Evolutionary conservation across 2,329 filamentous ascomycete genomes (phyloP).

Genomic region (Tolypocladium amazonense): DNA sequence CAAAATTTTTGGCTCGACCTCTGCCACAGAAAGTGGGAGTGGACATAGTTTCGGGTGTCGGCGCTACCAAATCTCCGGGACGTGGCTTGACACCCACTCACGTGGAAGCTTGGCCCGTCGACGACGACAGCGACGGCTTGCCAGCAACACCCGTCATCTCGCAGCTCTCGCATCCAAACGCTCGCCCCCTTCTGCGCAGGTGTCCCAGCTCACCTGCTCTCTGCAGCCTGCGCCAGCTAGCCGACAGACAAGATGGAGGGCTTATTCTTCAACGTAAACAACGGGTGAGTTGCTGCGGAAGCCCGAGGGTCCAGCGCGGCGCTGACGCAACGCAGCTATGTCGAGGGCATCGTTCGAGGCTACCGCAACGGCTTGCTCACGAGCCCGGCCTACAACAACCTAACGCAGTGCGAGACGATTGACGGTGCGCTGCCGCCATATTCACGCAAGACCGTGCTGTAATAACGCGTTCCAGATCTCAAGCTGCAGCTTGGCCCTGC

Average conservation of each 20-base stretch:
- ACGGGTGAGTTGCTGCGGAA: constrained; percentile 50
- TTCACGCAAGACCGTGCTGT: background rate
- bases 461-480: constrained; percentile 52
- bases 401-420: constrained; percentile 95
- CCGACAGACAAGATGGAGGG: constrained; percentile 58
- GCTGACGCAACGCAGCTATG: constrained; percentile 53
- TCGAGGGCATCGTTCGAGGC: constrained; percentile 94
- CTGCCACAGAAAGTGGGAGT: constrained; percentile 14
- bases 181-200: background rate
- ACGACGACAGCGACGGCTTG: background rate
- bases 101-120: constrained; percentile 4
- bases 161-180: background rate
- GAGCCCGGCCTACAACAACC: constrained; percentile 81
- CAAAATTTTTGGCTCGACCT: constrained; percentile 25
- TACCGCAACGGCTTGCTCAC: constrained; percentile 93
- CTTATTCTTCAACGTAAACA: constrained; percentile 88
- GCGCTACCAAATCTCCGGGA: constrained; percentile 15
- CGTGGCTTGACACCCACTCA: constrained; percentile 7
- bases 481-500: constrained; percentile 95
- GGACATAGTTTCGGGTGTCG: constrained; percentile 4
- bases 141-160: background rate
- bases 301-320: constrained; percentile 8
- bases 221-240: background rate
- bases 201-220: background rate
- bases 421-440: constrained; percentile 50